Percentiles rank a stretch among this genome's conserved stretches.
These are phyloP conservation scores for Cordyceps tenuipes DNA, from an alignment of 2,329 filamentous ascomycete species.

Conservation along the genomic window DNA sequence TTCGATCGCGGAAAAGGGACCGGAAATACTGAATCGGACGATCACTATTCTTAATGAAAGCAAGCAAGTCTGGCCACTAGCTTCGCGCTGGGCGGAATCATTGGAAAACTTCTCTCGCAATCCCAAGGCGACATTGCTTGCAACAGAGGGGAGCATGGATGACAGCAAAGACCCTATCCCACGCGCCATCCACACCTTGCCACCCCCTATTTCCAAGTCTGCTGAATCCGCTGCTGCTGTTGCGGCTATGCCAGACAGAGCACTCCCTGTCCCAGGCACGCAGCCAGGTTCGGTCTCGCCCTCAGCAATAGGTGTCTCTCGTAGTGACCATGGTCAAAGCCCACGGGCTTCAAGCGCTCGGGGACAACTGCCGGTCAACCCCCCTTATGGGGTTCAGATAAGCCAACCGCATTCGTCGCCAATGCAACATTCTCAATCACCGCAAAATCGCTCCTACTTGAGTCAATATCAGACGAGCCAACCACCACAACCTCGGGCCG, in stretches of 20 bases:
- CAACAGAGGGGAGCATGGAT: constrained; percentile 40
- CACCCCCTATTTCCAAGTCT: constrained; percentile 4
- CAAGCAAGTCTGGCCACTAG: constrained; percentile 43
- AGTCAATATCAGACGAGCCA: constrained; percentile 6
- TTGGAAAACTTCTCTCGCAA: constrained; percentile 39
- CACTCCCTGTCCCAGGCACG: constrained; percentile 16
- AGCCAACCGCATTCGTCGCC: background rate
- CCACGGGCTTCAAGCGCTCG: background rate
- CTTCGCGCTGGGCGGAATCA: constrained; percentile 43
- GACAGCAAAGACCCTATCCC: constrained; percentile 33
- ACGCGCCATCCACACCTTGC: constrained; percentile 15
- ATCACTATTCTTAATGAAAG: constrained; percentile 39
- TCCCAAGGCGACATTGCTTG: constrained; percentile 30
- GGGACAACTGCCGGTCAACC: background rate
- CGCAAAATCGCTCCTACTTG: constrained; percentile 15
- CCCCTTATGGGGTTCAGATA: constrained; percentile 1
- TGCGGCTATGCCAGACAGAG: constrained; percentile 10
- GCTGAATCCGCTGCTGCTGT: constrained; percentile 13
- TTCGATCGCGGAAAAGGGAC: constrained; percentile 31
- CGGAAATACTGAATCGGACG: constrained; percentile 37
- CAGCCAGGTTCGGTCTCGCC: constrained; percentile 19
- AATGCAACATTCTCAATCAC: background rate
- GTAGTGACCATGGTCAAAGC: background rate
- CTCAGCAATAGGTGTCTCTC: background rate
- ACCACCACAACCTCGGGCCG: constrained; percentile 11